Evolutionary conservation across 192 early-diverging fungal species (phyloP).

Genomic region (Coemansia guatemalensis): DNA sequence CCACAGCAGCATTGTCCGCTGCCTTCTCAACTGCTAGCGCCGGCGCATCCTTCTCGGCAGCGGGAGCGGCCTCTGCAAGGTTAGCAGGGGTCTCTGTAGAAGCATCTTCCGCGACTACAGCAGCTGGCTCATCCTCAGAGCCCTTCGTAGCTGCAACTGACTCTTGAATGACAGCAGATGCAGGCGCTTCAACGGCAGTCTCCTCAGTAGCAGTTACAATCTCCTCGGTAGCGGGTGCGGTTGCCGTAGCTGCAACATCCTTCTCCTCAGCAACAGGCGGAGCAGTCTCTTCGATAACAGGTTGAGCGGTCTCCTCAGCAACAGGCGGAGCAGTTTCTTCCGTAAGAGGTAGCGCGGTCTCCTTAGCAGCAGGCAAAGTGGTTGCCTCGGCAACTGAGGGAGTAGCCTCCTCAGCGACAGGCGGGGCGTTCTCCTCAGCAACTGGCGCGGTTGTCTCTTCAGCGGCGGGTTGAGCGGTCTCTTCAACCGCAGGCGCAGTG

Average conservation of each 20-base stretch:
- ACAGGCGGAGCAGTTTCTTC: background rate
- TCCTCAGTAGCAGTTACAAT: slow-evolving; percentile 7
- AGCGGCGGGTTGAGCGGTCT: background rate
- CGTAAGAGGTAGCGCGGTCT: background rate
- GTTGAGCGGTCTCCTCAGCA: background rate
- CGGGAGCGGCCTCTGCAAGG: background rate
- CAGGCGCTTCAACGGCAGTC: background rate
- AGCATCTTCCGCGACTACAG: slow-evolving; percentile 7
- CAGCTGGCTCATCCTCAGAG: slow-evolving; percentile 4
- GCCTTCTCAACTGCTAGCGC: slow-evolving; percentile 1
- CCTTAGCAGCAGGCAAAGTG: slow-evolving; percentile 1
- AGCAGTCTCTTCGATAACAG: slow-evolving; percentile 9
- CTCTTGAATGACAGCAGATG: background rate
- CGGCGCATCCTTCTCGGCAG: background rate
- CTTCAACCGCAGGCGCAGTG: background rate
- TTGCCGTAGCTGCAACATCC: background rate
- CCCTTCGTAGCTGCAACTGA: slow-evolving; percentile 1
- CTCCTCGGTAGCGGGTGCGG: background rate
- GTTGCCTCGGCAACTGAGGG: slow-evolving; percentile 1
- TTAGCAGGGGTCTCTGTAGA: slow-evolving; percentile 5
- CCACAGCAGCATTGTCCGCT: slow-evolving; percentile 6
- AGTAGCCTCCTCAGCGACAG: background rate
- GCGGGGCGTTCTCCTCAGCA: too few relatives aligned
- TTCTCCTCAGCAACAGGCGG: too few relatives aligned
- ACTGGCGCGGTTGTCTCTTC: background rate